These are phyloP conservation scores for Citrullus mucosospermus DNA, from an alignment of 306 rosid species.

Conservation along the genomic window DNA sequence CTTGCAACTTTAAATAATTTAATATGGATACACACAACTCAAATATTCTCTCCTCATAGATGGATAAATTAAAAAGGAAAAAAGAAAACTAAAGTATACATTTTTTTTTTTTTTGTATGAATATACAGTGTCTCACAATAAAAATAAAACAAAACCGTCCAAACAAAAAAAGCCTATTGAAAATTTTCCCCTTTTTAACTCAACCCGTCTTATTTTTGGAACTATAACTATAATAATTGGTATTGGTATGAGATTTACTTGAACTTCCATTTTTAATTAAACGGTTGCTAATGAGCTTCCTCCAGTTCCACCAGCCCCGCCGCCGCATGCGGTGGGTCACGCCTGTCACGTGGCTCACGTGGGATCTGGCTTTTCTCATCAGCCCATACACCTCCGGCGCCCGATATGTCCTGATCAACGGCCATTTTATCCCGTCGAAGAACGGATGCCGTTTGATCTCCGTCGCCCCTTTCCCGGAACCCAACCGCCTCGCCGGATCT, in stretches of 20 bases:
- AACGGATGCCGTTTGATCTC: conserved; percentile 75
- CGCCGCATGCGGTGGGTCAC: conserved; percentile 10
- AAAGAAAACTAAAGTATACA: no score
- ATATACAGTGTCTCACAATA: not conserved
- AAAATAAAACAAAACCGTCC: not conserved
- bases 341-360: conserved; percentile 16
- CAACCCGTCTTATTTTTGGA: conserved; percentile 4
- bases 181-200: not conserved
- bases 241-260: conserved; percentile 19
- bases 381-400: conserved; percentile 55
- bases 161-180: not conserved
- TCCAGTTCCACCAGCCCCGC: conserved; percentile 38
- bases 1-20: not conserved
- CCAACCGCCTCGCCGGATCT: conserved; percentile 55
- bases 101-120: not conserved
- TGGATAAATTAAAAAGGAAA: no score
- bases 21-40: not conserved
- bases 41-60: not conserved
- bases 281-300: conserved; percentile 26
- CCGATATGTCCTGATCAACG: conserved; percentile 48
- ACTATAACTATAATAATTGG: conserved; percentile 29
- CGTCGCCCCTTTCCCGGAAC: conserved; percentile 53
- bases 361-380: conserved; percentile 22
- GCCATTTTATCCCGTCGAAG: conserved; percentile 82
- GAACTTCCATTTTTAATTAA: conserved; percentile 12